phyloP scores from a whole-genome alignment of 176 grass and related monocot species.

The Hsuehochloa calcarea region DNA sequence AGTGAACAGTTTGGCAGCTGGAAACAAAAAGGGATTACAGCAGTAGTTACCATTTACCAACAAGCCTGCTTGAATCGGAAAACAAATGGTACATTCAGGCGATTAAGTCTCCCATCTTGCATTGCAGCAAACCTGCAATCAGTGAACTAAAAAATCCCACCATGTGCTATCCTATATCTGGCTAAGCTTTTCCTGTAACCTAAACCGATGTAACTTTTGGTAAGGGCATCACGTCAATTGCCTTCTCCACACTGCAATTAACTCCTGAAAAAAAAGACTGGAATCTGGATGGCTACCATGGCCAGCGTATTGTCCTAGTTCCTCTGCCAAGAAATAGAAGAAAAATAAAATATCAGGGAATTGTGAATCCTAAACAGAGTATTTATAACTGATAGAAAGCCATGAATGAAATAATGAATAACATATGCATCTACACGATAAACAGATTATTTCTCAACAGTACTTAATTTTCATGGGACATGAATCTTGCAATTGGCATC shows the following conservation, averaged over 20 bases:
- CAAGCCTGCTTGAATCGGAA: not conserved
- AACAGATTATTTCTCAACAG: not conserved
- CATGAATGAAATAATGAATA: not conserved
- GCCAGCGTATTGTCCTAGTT: slow-evolving; percentile 22
- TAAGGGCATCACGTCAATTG: slow-evolving; percentile 38
- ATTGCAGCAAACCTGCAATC: slow-evolving; percentile 31
- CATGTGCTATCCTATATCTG: slow-evolving; percentile 45
- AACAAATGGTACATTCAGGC: slow-evolving; percentile 11
- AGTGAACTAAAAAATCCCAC: slow-evolving; percentile 38
- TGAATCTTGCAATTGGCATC: not conserved
- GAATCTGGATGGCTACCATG: slow-evolving; percentile 20
- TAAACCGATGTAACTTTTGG: slow-evolving; percentile 44
- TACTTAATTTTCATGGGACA: not conserved
- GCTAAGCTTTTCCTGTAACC: slow-evolving; percentile 40
- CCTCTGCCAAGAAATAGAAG: slow-evolving; percentile 35
- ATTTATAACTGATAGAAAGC: not conserved
- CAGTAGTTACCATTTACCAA: not conserved
- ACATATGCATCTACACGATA: not conserved
- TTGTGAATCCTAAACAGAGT: not conserved
- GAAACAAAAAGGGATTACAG: slow-evolving; percentile 27
- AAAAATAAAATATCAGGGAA: not conserved
- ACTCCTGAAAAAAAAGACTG: slow-evolving; percentile 24
- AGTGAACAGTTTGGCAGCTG: not conserved
- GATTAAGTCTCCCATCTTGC: not conserved
- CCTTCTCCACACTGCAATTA: slow-evolving; percentile 15